phyloP scores from a whole-genome alignment of 2,329 filamentous ascomycete species.

The Exophiala viscosa region DNA sequence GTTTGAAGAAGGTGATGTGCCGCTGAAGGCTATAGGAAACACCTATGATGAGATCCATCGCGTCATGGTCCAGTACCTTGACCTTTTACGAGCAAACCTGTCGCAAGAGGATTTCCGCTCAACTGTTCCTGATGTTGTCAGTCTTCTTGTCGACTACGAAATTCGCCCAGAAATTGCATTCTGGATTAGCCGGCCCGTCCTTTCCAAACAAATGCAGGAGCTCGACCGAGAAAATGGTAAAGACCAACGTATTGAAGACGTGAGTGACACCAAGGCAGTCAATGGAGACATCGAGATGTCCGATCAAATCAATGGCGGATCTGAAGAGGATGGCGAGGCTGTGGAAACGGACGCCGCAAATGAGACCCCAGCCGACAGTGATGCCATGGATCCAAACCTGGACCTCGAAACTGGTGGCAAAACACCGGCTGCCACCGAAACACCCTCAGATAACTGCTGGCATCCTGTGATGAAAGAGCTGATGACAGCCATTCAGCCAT shows the following conservation, averaged over 20 bases:
- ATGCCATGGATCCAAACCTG: conserved; percentile 10
- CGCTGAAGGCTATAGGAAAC: conserved; percentile 83
- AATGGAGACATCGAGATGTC: conserved; percentile 33
- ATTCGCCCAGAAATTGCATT: conserved; percentile 80
- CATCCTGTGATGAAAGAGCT: conserved; percentile 71
- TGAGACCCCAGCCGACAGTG: conserved; percentile 20
- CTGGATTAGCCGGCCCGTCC: conserved; percentile 71
- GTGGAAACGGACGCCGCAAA: conserved; percentile 37
- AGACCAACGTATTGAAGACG: conserved; percentile 29
- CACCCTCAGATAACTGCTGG: conserved; percentile 48
- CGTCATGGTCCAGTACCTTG: conserved; percentile 81
- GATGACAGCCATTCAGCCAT: conserved; percentile 62
- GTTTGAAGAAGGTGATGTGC: conserved; percentile 69
- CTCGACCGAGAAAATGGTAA: conserved; percentile 35
- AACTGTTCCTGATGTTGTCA: conserved; percentile 69
- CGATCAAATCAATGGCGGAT: conserved; percentile 23
- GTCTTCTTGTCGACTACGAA: conserved; percentile 72
- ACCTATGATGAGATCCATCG: conserved; percentile 87
- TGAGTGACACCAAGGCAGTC: conserved; percentile 22
- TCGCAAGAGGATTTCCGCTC: conserved; percentile 71
- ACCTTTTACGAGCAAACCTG: conserved; percentile 78
- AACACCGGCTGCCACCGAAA: conserved; percentile 32
- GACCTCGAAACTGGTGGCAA: conserved; percentile 20
- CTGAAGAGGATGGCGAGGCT: conserved; percentile 33
- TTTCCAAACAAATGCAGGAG: conserved; percentile 61